A percentile compares a stretch with the other conserved stretches of the same genome.
These are phyloP conservation scores for Glaciozyma antarctica DNA, from an alignment of 768 basidiomycete species.

Conservation along the genomic window DNA sequence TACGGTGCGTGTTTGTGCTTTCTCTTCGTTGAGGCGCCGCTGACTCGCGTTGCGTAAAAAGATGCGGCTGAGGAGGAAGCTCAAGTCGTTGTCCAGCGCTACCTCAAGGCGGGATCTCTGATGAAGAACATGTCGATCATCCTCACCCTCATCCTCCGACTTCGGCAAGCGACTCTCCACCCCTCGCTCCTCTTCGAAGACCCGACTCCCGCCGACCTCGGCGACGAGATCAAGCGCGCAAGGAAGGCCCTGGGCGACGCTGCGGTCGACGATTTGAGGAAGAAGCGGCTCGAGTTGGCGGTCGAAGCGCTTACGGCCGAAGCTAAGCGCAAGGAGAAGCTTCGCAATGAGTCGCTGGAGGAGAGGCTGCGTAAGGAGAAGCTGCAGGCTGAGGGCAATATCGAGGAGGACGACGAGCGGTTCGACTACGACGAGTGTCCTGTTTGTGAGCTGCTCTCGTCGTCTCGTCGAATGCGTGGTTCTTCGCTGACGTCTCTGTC, in stretches of 20 bases:
- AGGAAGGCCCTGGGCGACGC: conserved; percentile 25
- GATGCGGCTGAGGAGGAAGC: not conserved
- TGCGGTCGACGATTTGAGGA: not conserved
- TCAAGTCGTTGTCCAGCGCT: not conserved
- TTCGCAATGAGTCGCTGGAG: too few relatives aligned
- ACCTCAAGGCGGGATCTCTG: not conserved
- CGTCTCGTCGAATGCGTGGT: too few relatives aligned
- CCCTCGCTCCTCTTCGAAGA: conserved; percentile 26
- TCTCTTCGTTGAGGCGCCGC: not conserved
- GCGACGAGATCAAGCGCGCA: conserved; percentile 36
- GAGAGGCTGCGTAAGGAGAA: not conserved
- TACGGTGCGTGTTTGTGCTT: conserved; percentile 50
- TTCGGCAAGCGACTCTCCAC: not conserved
- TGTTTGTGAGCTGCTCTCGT: too few relatives aligned
- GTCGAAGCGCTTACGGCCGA: not conserved
- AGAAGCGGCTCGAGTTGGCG: not conserved
- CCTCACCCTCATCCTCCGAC: not conserved
- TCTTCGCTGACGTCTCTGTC: not conserved
- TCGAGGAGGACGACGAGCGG: not conserved
- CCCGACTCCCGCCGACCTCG: conserved; percentile 41
- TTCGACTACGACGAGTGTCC: too few relatives aligned
- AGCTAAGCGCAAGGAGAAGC: too few relatives aligned
- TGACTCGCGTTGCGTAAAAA: too few relatives aligned
- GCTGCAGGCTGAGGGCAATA: not conserved
- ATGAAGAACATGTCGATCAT: not conserved